Evolutionary conservation across 495 filamentous ascomycete genomes (phyloP).

Genomic region (Bacidia gigantensis): DNA sequence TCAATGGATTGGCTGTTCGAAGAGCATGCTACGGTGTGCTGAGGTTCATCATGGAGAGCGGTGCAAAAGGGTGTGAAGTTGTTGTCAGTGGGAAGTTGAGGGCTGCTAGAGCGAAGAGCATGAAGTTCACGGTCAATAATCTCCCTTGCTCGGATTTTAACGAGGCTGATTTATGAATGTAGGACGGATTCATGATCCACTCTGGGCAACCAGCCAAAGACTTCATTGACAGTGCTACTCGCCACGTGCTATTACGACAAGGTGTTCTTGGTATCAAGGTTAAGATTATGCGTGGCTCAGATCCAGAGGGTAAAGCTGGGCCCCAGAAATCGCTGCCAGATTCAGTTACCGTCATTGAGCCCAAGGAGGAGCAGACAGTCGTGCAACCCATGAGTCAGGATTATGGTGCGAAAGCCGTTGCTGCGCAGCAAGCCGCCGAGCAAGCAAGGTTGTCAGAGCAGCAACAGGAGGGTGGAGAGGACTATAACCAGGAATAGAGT

Average conservation of each 20-base stretch:
- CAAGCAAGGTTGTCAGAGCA: conserved; percentile 51
- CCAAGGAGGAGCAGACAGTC: conserved; percentile 93
- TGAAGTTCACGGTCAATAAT: conserved; percentile 98
- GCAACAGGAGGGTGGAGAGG: conserved; percentile 32
- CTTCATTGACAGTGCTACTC: conserved; percentile 96
- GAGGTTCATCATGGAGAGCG: conserved; percentile 98
- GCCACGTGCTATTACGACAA: conserved; percentile 98
- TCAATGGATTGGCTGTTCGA: conserved; percentile 95
- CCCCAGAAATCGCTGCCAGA: conserved; percentile 94
- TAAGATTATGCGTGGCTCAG: conserved; percentile 99
- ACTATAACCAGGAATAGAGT: conserved; percentile 23
- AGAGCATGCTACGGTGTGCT: conserved; percentile 99
- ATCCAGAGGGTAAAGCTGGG: conserved; percentile 97
- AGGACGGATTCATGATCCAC: conserved; percentile 99
- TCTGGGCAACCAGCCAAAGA: conserved; percentile 98
- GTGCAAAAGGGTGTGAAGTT: conserved; percentile 98
- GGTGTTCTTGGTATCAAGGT: conserved; percentile 99
- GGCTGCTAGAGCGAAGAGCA: conserved; percentile 96
- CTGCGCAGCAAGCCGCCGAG: conserved; percentile 73
- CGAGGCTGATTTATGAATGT: conserved; percentile 8
- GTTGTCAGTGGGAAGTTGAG: conserved; percentile 98
- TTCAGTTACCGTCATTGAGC: conserved; percentile 97
- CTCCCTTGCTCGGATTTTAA: background rate
- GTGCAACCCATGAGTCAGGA: conserved; percentile 91
- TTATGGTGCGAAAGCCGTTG: conserved; percentile 92